Evolutionary conservation across 805 yeast species (phyloP).

Genomic region (Ogataea thermomethanolica): DNA sequence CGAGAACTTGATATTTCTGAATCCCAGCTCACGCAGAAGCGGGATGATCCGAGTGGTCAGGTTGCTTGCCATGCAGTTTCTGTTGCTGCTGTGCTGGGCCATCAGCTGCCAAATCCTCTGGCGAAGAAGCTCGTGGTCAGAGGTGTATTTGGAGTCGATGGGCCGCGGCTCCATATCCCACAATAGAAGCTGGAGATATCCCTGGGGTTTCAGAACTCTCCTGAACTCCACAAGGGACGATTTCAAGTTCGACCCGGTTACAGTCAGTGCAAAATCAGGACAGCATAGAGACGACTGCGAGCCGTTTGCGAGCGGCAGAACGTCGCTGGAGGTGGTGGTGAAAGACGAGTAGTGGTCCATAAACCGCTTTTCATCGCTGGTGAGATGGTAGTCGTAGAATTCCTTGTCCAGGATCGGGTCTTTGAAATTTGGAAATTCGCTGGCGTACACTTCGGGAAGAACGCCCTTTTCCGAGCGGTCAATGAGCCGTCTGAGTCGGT

Average conservation of each 20-base stretch:
- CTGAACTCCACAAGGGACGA: constrained; percentile 27
- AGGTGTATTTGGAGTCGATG: constrained; percentile 1
- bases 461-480: constrained; percentile 26
- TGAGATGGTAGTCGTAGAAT: constrained; percentile 20
- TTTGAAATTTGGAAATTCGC: constrained; percentile 23
- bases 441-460: constrained; percentile 15
- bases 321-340: constrained; percentile 24
- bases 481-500: constrained; percentile 19
- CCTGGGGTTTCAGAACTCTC: constrained; percentile 31
- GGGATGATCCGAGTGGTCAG: constrained; percentile 22
- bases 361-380: constrained; percentile 23
- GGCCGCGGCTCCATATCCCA: constrained; percentile 25
- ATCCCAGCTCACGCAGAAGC: constrained; percentile 23
- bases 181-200: constrained; percentile 28
- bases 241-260: constrained; percentile 17
- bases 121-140: constrained; percentile 18
- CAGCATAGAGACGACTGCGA: constrained; percentile 29
- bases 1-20: constrained; percentile 23
- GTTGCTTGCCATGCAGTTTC: constrained; percentile 17
- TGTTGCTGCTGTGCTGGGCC: constrained; percentile 14
- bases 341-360: constrained; percentile 32
- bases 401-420: constrained; percentile 20
- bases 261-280: constrained; percentile 26
- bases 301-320: constrained; percentile 27
- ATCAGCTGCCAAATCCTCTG: constrained; percentile 23